A percentile compares a stretch with the other conserved stretches of the same genome.
Conservation (phyloP, 805 yeast species). For the Suhomyces sp. region DNA sequence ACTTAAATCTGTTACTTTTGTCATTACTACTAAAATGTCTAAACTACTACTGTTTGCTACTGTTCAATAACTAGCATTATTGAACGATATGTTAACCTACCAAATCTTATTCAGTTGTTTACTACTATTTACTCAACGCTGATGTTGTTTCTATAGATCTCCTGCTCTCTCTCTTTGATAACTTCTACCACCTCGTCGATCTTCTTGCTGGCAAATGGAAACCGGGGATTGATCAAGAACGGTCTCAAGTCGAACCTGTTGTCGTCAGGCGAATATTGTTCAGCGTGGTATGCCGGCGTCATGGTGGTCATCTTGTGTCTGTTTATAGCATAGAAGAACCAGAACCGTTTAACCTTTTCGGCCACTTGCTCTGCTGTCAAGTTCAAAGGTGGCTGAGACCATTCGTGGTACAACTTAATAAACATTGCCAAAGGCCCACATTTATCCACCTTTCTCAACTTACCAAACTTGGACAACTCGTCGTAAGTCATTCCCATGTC, state of each 20-base stretch:
- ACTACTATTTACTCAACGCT: conserved; percentile 43
- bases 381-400: conserved; percentile 69
- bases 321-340: conserved; percentile 90
- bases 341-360: conserved; percentile 87
- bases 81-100: not conserved
- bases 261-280: conserved; percentile 97
- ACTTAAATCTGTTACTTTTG: too few relatives aligned
- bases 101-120: not conserved
- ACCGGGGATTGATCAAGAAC: conserved; percentile 86
- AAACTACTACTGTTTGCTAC: too few relatives aligned
- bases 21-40: too few relatives aligned
- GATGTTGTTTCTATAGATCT: conserved; percentile 25
- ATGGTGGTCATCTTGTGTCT: conserved; percentile 97
- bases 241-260: conserved; percentile 95
- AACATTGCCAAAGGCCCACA: conserved; percentile 98
- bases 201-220: conserved; percentile 84
- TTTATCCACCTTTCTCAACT: conserved; percentile 84
- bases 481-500: conserved; percentile 99
- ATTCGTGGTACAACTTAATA: conserved; percentile 80
- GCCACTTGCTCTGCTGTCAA: conserved; percentile 84
- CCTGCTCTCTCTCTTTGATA: conserved; percentile 43
- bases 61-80: not conserved
- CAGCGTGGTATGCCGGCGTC: conserved; percentile 97
- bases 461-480: conserved; percentile 87
- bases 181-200: conserved; percentile 73